These are phyloP conservation scores for Magnolia sinica DNA, from an alignment of 164 flowering plant genomes.

Conservation along the genomic window DNA sequence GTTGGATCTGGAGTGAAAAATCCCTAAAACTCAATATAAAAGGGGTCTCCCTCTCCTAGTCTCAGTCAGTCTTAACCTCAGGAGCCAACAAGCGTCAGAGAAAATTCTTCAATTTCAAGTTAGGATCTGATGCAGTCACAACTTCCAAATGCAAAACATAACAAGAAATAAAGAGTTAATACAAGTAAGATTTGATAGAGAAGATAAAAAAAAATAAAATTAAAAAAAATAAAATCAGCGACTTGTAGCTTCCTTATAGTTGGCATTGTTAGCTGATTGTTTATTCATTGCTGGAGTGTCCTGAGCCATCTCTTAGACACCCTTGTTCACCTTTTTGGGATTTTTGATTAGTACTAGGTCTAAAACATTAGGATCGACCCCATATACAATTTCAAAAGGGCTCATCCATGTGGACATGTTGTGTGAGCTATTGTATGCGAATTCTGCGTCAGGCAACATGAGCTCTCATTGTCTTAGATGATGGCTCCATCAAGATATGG, in stretches of 20 bases:
- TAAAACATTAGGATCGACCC: background rate
- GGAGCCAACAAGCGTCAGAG: too few species aligned
- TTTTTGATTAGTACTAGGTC: background rate
- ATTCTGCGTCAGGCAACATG: background rate
- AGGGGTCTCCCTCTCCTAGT: too few species aligned
- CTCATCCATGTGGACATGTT: background rate
- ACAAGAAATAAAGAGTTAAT: too few species aligned
- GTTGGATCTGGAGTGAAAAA: too few species aligned
- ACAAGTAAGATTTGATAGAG: too few species aligned
- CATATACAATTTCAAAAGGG: conserved; percentile 1
- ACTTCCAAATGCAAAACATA: too few species aligned
- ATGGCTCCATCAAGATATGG: background rate
- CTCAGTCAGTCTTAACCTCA: too few species aligned
- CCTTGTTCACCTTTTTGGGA: background rate
- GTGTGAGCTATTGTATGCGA: background rate
- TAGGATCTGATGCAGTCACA: too few species aligned
- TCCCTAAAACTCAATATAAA: too few species aligned
- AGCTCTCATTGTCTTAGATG: background rate
- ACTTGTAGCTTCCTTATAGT: background rate
- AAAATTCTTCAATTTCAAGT: too few species aligned
- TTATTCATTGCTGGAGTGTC: background rate
- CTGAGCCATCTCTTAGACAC: background rate
- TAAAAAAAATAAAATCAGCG: too few species aligned
- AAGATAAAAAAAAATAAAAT: too few species aligned
- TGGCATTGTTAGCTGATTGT: background rate